A percentile compares a stretch with the other conserved stretches of the same genome.
These are phyloP conservation scores for Acer yangbiense DNA, from an alignment of 345 rosid genomes.

Conservation along the genomic window DNA sequence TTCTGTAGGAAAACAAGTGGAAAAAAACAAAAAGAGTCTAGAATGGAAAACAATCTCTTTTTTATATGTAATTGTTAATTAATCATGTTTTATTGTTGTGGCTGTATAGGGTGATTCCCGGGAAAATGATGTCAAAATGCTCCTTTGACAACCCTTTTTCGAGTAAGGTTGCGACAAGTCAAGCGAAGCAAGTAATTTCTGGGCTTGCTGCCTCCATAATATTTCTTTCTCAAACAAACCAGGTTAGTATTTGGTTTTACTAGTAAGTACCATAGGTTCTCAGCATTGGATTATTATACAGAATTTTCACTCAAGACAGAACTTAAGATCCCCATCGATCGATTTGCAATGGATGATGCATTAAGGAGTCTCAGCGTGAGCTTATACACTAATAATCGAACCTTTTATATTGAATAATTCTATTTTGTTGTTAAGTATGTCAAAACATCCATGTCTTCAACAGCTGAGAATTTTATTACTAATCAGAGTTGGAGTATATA, in stretches of 20 bases:
- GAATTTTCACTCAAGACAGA: not conserved
- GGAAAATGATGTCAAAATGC: slow-evolving; percentile 43
- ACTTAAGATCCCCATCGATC: not conserved
- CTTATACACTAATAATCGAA: too few species aligned
- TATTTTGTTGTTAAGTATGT: too few species aligned
- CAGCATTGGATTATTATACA: not conserved
- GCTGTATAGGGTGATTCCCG: slow-evolving; percentile 35
- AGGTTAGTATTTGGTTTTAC: slow-evolving; percentile 43
- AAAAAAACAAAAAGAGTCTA: not conserved
- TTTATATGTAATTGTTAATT: not conserved
- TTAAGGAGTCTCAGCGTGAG: not conserved
- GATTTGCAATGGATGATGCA: not conserved
- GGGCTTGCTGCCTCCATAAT: slow-evolving; percentile 70
- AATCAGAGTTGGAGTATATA: too few species aligned
- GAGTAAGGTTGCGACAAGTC: slow-evolving; percentile 34
- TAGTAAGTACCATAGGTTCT: not conserved
- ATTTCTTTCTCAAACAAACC: slow-evolving; percentile 56
- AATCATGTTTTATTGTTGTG: not conserved
- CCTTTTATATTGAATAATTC: not conserved
- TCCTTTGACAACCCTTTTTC: slow-evolving; percentile 36
- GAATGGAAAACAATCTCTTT: not conserved
- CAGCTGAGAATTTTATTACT: not conserved
- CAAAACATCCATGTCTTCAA: not conserved
- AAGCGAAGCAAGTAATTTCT: slow-evolving; percentile 40
- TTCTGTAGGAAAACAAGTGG: not conserved